Conservation (phyloP, 1,139 yeast genomes). For the Maudiozyma humilis region DNA sequence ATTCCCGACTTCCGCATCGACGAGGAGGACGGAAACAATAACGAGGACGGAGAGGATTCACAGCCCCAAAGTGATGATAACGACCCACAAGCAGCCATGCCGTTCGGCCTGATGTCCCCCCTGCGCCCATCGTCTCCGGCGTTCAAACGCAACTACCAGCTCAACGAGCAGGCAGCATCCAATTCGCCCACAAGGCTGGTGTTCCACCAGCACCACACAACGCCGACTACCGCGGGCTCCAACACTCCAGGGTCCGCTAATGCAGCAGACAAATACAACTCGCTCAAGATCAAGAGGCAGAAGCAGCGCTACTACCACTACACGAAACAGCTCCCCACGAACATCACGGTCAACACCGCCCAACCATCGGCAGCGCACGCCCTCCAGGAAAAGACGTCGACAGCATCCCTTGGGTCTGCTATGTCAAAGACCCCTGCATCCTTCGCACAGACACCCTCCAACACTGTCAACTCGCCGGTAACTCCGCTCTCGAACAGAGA, state of each 20-base stretch:
- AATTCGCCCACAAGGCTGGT: conserved; percentile 8
- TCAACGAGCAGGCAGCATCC: neutral
- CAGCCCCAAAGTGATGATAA: neutral
- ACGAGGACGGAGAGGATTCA: neutral
- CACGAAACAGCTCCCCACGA: conserved; percentile 23
- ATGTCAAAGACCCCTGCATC: conserved; percentile 22
- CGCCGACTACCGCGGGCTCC: neutral
- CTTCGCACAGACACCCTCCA: conserved; percentile 15
- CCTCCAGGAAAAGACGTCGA: conserved; percentile 14
- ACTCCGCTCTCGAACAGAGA: conserved; percentile 14
- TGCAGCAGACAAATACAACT: conserved; percentile 16
- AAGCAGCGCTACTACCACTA: conserved; percentile 28
- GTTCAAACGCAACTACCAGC: conserved; percentile 1
- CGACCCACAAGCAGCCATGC: conserved; percentile 1
- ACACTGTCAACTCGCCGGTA: conserved; percentile 12
- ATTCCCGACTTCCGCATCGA: conserved; percentile 7
- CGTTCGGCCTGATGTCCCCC: conserved; percentile 20
- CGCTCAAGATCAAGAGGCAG: conserved; percentile 28
- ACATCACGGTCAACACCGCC: conserved; percentile 11
- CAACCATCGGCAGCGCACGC: conserved; percentile 9
- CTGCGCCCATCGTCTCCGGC: conserved; percentile 21
- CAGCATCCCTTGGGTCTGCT: conserved; percentile 15
- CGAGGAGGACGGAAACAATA: conserved; percentile 10
- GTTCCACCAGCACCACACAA: neutral
- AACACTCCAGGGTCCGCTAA: neutral